Evolutionary conservation across 805 yeast genomes (phyloP), one percentile per base, ranked within the genome.

Genomic region (Metschnikowia drakensbergensis): DNA sequence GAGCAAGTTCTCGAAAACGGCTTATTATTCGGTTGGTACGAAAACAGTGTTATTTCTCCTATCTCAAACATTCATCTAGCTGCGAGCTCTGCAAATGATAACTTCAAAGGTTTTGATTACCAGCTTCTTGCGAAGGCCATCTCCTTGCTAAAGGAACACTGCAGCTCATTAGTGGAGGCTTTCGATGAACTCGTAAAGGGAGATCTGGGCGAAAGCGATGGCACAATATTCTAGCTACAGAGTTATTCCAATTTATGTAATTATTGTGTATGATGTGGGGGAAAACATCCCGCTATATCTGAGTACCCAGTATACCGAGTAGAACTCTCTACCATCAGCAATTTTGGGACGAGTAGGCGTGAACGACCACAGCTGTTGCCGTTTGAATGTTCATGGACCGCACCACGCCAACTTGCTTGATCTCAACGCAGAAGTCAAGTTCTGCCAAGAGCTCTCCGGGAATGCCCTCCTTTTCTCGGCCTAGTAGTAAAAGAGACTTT

Each of bases 301-400:
- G 17, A 17, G 17, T 17, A 17, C 17, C 17, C 17, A 17, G 17
- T 17, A 17, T 17, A 17, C 17, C 2, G 17, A 17, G 17, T 17
- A 17, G 17, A 17, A 17, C 17, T 17, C 17, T 17, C 17, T 17
- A 17, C 9, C 7, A 11, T 52, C 53, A 78, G 61, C 85, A 81
- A 58, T 83, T 84, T 59, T 83, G 88, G 17, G 76, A 63, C 1
- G 95, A 82, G 59, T 92, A 91, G 0, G 97, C 94, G 66, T 91
- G 96, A 5, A 90, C 96, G 45, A 91, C 81, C 22, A 91, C 90
- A 0, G 97, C 98, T 0, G 97, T 84, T 1, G 97, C 98, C 0
- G 97, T 91, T 68, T 91, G 98, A 52, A 91, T 91, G 61, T 91
- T 91, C 98, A 91, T 91, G 1, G 97, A 90, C 56, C 98, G 76